Conservation (phyloP, 345 rosid genomes). For the Pelargonium nanum region DNA sequence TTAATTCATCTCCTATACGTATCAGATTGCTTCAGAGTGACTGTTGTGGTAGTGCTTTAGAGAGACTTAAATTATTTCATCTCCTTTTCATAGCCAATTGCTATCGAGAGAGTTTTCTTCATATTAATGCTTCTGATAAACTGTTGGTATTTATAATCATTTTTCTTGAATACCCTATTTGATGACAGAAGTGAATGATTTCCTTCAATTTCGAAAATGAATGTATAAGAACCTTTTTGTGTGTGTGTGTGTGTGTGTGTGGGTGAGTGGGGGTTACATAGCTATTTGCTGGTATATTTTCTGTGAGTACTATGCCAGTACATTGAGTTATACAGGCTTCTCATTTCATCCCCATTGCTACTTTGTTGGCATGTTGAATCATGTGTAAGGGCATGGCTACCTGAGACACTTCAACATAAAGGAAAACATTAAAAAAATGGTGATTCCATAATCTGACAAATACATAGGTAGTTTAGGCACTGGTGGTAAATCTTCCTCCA, state of each 20-base stretch:
- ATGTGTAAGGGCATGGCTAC: not conserved
- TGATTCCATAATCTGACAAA: no score
- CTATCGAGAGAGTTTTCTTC: not conserved
- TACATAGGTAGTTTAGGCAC: no score
- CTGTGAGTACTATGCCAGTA: not conserved
- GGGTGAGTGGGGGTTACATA: not conserved
- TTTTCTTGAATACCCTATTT: not conserved
- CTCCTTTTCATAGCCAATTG: not conserved
- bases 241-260: no score
- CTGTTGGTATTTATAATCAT: not conserved
- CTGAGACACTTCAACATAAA: no score
- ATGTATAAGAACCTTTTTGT: not conserved
- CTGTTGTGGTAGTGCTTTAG: no score
- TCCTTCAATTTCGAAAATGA: not conserved
- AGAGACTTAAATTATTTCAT: slow-evolving; percentile 1
- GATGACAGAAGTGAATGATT: not conserved
- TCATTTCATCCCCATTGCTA: not conserved
- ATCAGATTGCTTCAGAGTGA: slow-evolving; percentile 9
- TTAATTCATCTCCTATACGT: slow-evolving; percentile 9
- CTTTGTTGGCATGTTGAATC: not conserved
- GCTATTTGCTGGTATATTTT: not conserved
- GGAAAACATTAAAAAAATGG: no score
- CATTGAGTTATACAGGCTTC: not conserved
- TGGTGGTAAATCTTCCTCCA: no score
- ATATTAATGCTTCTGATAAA: not conserved